Percentiles rank a stretch among this genome's conserved stretches.
phyloP scores from a whole-genome alignment of 2,329 filamentous ascomycete species.

The Alternaria incomplexa region DNA sequence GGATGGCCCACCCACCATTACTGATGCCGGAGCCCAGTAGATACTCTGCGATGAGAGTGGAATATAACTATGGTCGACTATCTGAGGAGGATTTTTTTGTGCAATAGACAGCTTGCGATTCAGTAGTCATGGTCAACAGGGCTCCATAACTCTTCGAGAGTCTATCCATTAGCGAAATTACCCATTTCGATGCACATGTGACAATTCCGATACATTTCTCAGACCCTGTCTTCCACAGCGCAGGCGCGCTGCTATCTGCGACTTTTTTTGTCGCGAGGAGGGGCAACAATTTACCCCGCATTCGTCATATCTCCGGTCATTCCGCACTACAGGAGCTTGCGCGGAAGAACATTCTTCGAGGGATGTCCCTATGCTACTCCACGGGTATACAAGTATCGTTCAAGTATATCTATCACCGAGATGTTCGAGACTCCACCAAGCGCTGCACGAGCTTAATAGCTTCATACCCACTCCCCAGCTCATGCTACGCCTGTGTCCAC shows the following conservation, averaged over 20 bases:
- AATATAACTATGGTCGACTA: neutral
- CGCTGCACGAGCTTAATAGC: neutral
- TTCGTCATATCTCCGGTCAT: slow-evolving; percentile 5
- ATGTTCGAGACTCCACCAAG: neutral
- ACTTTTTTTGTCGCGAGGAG: slow-evolving; percentile 12
- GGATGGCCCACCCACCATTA: slow-evolving; percentile 61
- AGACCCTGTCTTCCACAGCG: neutral
- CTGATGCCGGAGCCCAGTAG: slow-evolving; percentile 57
- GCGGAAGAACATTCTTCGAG: neutral
- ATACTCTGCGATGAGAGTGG: slow-evolving; percentile 8
- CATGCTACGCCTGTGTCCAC: slow-evolving; percentile 1
- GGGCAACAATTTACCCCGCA: slow-evolving; percentile 13
- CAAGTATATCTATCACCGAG: neutral
- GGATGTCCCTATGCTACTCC: neutral
- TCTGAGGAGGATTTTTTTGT: neutral
- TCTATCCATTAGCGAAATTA: slow-evolving; percentile 5
- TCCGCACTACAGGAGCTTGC: neutral
- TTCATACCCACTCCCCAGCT: slow-evolving; percentile 1
- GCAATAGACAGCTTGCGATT: slow-evolving; percentile 9
- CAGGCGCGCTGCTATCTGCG: neutral
- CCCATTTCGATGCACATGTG: neutral
- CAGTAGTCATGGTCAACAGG: neutral
- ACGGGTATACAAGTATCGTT: neutral
- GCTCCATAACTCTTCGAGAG: neutral
- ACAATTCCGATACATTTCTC: neutral